phyloP scores from a whole-genome alignment of 129 eudicot genomes.

The sunflower (Helianthus annuus) region HanXRQr2.0-SUNRISE NC_035447.2:39163269-39163768 shows the following conservation, averaged over 20 bases:
- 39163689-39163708: conserved; percentile 71
- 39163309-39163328: conserved; percentile 66
- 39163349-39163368: conserved; percentile 96
- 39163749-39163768: too few relatives aligned
- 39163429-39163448: conserved; percentile 87
- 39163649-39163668: conserved; percentile 77
- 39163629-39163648: conserved; percentile 93
- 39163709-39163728: neutral
- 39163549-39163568: neutral
- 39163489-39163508: conserved; percentile 91
- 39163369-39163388: conserved; percentile 93
- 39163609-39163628: conserved; percentile 41
- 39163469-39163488: conserved; percentile 87
- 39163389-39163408: conserved; percentile 93
- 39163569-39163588: neutral
- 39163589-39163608: neutral
- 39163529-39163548: conserved; percentile 55
- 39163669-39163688: conserved; percentile 89
- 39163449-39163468: conserved; percentile 81
- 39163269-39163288: conserved; percentile 78
- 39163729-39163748: neutral
- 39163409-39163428: conserved; percentile 84
- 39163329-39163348: conserved; percentile 75
- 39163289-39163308: conserved; percentile 70
- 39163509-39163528: conserved; percentile 82